Evolutionary conservation across 164 flowering plant genomes (phyloP), one percentile per base, ranked within the genome.

Genomic region (Euptelea pleiosperma): DNA sequence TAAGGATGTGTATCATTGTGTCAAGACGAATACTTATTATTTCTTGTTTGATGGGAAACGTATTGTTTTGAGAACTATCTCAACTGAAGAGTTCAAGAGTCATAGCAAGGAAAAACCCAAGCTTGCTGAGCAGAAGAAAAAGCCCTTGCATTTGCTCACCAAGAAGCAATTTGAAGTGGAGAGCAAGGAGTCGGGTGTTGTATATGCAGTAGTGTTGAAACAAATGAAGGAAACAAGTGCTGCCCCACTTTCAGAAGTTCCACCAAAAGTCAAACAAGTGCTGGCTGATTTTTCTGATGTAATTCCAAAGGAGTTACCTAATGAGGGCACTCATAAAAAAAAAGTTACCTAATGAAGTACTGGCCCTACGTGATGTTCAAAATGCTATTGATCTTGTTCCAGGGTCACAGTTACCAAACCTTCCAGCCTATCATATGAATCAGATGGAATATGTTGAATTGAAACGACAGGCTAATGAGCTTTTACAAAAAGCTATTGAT

Each of bases 281-380:
- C n/a, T 53, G 2, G 9, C 18, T 30, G 42, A 53, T 8, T 53
- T 53, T 7, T 53, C 43, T 21, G 61, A 58, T 43, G 50, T 58
- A 3, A 28, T 34, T 1, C 41, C 28, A 36, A 14, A 3, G 18
- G n/a, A n/a, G n/a, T n/a, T n/a, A n/a, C n/a, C n/a, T n/a, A n/a
- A n/a, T n/a, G n/a, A n/a, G n/a, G n/a, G n/a, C n/a, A n/a, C n/a
- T n/a, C n/a, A n/a, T n/a, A n/a, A n/a, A n/a, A n/a, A n/a, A 57
- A 18, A 49, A 58, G 5, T 19, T 58, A 15, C 52, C 61, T 0
- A 16, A 58, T 43, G 41, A 58, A 12, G 11, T 58, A 2, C 52
- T 29, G 12, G 25, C 39, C 2, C 8, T 30, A 28, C 18, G 16
- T 6, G 15, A 45, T 16, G 8, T 44, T 18, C 39, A 43, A 5